Base-by-base conservation (phyloP, 805 yeast species). In the Danielia oregonensis region DNA sequence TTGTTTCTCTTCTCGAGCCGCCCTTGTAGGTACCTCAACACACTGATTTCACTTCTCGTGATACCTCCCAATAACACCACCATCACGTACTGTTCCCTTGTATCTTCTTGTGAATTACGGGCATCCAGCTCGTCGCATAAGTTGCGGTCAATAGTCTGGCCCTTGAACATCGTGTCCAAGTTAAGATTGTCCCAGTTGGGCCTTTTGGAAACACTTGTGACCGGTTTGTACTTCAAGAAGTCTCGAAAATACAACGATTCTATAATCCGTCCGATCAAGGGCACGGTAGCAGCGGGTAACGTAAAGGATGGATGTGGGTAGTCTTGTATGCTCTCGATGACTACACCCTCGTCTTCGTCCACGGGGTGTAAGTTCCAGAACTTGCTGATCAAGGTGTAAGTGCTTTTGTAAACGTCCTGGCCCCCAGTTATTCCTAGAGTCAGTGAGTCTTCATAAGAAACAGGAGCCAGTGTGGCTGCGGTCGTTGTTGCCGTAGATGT, bases 1-100 rank as follows among this genome's bases (percentile, higher is more conserved):
- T 67, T 67, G 22, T 19, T 19, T 9, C 9, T 19, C 22, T 19
- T 19, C 29, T 55, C 53, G 21, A 69, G 50, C 37, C 65, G 65
- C 30, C 63, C 60, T 37, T 84, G 77, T n/a, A 86, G 65, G 35
- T 68, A 72, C 48, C 80, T 66, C 30, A 91, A 59, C 3, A 88
- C 79, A 3, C 91, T 76, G 12, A 89, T 65, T 57, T 91, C 98
- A 6, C 93, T 78, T 52, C 85, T 70, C 0, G 97, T 86, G 6
- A 89, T 63, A 0, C 98, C 97, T 10, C 97, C 97, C 26, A 89
- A 51, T 42, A 82, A 59, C 6, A 79, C 74, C 33, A 86, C 46
- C 40, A 86, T 51, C 39, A 59, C 35, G 53, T 60, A 35, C 35
- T 61, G 52, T 17, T 35, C 36, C 21, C 53, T 36, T 4, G 23